Conservation (phyloP, 441 rosid species). For the Gossypium davidsonii region DNA sequence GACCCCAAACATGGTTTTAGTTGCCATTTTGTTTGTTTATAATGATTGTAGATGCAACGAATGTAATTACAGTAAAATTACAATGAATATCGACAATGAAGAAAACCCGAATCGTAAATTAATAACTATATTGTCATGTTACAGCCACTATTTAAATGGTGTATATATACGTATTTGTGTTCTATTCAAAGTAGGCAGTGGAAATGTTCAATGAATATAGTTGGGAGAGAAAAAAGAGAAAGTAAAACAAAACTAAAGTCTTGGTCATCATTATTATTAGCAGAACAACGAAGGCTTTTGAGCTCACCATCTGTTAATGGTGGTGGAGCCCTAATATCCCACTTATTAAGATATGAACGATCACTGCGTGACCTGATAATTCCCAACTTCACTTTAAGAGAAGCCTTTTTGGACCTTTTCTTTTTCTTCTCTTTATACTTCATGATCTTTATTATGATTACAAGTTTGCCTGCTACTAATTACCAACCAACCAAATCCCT, state of each 20-base stretch:
- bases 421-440: not conserved
- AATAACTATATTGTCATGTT: not conserved
- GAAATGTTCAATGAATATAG: slow-evolving; percentile 33
- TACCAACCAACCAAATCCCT: slow-evolving; percentile 15
- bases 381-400: slow-evolving; percentile 20
- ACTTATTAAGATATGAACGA: slow-evolving; percentile 30
- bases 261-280: slow-evolving; percentile 26
- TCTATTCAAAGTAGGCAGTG: not conserved
- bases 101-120: not conserved
- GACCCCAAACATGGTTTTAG: not conserved
- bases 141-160: not conserved
- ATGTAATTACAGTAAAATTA: not conserved
- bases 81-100: not conserved
- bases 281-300: slow-evolving; percentile 13
- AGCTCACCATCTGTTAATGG: slow-evolving; percentile 15
- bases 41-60: not conserved
- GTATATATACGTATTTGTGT: not conserved
- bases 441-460: slow-evolving; percentile 25
- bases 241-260: slow-evolving; percentile 9
- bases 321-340: slow-evolving; percentile 40
- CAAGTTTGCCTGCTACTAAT: slow-evolving; percentile 18
- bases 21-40: not conserved
- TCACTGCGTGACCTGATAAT: slow-evolving; percentile 20
- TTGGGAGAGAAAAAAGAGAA: not conserved
- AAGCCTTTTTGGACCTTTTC: slow-evolving; percentile 18